Base-by-base conservation (phyloP, 805 yeast species). In the Ogataea henricii region DNA sequence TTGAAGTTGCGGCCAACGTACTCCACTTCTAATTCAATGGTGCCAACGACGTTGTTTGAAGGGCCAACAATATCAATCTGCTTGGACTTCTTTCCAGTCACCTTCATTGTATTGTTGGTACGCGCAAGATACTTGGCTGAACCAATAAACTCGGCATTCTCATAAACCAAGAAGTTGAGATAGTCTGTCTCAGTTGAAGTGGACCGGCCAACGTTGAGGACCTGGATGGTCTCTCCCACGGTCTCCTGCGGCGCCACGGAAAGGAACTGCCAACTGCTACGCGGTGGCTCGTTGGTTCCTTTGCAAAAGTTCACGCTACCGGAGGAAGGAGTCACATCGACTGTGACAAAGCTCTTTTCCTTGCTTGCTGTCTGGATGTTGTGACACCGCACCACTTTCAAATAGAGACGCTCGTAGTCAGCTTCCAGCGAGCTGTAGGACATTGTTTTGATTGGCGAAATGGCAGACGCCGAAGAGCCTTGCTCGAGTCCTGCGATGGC, bases 1-100 rank as follows among this genome's bases (percentile, higher is more conserved):
- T 87, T 86, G 67, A 71, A 85, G 13, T 70, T 63, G 54, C 77
- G 83, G 21, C 96, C 96, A 46, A 83, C 80, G 62, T 86, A 88
- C 43, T 78, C 82, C 0, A 87, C 70, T 14, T 77, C 71, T 16
- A 87, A 56, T 53, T 85, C 86, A 40, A 75, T 49, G 2, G 65
- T 49, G 18, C 70, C 78, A 23, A 73, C 58, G 21, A 74, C 69
- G 32, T 68, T 72, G n/a, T 78, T 74, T 35, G 73, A 62, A 16
- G 67, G 51, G 17, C 68, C 67, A 48, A 35, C 63, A 1, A 79
- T 66, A 49, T 81, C 79, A 47, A 79, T 59, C 2, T 62, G 60
- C 35, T 74, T 71, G 44, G 71, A 69, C 50, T 73, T 75, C 54
- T 70, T 77, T 17, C 56, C 59, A 45, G 82, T 75, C 34, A 72